Conservation (phyloP, 1,284 basidiomycete genomes). For the Mycena sp. region DNA sequence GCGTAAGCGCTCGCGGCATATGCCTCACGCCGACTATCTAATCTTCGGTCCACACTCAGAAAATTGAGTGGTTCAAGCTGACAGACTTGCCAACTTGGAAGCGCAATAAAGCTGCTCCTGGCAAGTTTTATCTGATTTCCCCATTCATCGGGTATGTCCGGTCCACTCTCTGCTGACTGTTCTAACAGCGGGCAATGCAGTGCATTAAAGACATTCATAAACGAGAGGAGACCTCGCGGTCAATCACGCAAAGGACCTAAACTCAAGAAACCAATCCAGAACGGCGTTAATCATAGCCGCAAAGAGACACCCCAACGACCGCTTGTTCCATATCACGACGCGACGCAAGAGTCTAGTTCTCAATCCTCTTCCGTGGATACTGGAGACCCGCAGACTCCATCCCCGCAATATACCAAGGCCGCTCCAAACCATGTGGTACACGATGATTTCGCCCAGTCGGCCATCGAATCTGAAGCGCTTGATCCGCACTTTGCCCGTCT, state of each 20-base stretch:
- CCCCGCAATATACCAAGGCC: slow-evolving; percentile 56
- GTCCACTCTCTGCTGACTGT: neutral
- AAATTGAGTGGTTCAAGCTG: slow-evolving; percentile 96
- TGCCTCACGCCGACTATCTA: slow-evolving; percentile 24
- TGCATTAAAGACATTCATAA: slow-evolving; percentile 72
- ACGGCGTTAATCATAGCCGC: slow-evolving; percentile 31
- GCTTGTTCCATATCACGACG: slow-evolving; percentile 39
- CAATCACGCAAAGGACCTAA: slow-evolving; percentile 44
- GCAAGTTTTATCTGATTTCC: slow-evolving; percentile 95
- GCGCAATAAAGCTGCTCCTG: slow-evolving; percentile 73
- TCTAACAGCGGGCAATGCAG: slow-evolving; percentile 46
- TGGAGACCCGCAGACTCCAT: slow-evolving; percentile 69
- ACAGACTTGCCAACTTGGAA: slow-evolving; percentile 95
- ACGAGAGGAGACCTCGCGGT: slow-evolving; percentile 57
- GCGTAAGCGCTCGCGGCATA: slow-evolving; percentile 64
- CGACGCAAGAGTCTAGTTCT: slow-evolving; percentile 70
- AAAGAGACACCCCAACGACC: slow-evolving; percentile 33
- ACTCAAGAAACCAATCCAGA: slow-evolving; percentile 33
- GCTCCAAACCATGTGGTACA: slow-evolving; percentile 32
- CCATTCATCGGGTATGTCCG: slow-evolving; percentile 89
- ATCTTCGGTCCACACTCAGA: slow-evolving; percentile 56
- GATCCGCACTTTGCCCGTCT: slow-evolving; percentile 79
- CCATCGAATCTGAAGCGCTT: slow-evolving; percentile 40
- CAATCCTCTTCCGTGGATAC: slow-evolving; percentile 70
- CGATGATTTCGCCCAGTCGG: slow-evolving; percentile 20